A percentile compares a stretch with the other conserved stretches of the same genome.
Conservation (phyloP, 2,329 filamentous ascomycete species). For the Nannizziopsis barbatae region DNA sequence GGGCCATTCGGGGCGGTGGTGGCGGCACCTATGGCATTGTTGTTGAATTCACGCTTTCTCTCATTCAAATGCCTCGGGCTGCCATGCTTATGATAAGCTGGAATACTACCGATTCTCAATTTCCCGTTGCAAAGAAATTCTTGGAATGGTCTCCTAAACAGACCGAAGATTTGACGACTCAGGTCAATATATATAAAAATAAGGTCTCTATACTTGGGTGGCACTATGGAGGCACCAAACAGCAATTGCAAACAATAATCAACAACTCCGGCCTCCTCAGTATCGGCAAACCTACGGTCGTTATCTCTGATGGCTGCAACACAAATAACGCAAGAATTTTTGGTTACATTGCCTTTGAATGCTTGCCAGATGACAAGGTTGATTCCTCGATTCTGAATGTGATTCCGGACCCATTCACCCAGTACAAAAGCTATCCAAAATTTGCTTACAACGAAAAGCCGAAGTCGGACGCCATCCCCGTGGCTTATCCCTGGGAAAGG, state of each 20-base stretch:
- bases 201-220: slow-evolving; percentile 14
- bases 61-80: slow-evolving; percentile 7
- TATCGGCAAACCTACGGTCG: slow-evolving; percentile 9
- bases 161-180: slow-evolving; percentile 13
- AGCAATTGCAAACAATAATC: slow-evolving; percentile 12
- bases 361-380: slow-evolving; percentile 11
- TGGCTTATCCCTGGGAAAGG: slow-evolving; percentile 12
- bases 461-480: neutral
- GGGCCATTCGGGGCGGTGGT: slow-evolving; percentile 51
- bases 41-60: slow-evolving; percentile 1
- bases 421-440: neutral
- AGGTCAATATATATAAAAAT: slow-evolving; percentile 15
- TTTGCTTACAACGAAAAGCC: neutral
- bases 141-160: slow-evolving; percentile 14
- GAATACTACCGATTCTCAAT: slow-evolving; percentile 8
- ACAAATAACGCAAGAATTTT: slow-evolving; percentile 13
- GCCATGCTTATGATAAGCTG: slow-evolving; percentile 13
- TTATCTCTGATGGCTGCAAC: slow-evolving; percentile 12
- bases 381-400: slow-evolving; percentile 6
- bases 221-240: slow-evolving; percentile 10
- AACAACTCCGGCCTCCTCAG: slow-evolving; percentile 13
- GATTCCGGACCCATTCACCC: neutral
- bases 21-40: slow-evolving; percentile 50
- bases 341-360: slow-evolving; percentile 12
- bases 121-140: slow-evolving; percentile 13